Conservation (phyloP, 2,329 filamentous ascomycete species). For the Exophiala sideris region DNA sequence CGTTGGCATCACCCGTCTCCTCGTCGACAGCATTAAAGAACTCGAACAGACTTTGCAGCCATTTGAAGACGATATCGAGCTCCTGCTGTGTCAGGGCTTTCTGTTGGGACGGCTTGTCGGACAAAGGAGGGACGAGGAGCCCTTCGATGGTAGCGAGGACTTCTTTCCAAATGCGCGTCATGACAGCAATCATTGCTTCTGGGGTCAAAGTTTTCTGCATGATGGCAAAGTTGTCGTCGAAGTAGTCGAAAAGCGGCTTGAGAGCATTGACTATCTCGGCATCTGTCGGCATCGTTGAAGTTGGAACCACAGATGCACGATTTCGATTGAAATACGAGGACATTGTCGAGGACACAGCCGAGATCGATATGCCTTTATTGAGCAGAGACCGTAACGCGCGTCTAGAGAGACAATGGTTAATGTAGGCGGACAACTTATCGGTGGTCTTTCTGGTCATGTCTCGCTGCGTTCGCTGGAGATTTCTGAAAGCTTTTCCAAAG, state of each 20-base stretch:
- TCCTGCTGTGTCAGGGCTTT: slow-evolving; percentile 80
- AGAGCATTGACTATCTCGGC: slow-evolving; percentile 77
- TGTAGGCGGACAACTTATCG: slow-evolving; percentile 95
- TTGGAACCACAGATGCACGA: slow-evolving; percentile 36
- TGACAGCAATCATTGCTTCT: slow-evolving; percentile 96
- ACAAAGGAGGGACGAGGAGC: slow-evolving; percentile 86
- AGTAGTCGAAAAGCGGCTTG: slow-evolving; percentile 84
- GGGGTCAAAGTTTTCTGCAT: slow-evolving; percentile 97
- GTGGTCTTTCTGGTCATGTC: slow-evolving; percentile 99
- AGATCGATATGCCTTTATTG: slow-evolving; percentile 67
- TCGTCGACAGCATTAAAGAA: slow-evolving; percentile 96
- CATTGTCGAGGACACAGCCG: slow-evolving; percentile 72
- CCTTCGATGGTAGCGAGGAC: slow-evolving; percentile 87
- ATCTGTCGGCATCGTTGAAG: slow-evolving; percentile 58
- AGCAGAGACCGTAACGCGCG: slow-evolving; percentile 74
- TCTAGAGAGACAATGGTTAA: slow-evolving; percentile 80
- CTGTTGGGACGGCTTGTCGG: slow-evolving; percentile 88
- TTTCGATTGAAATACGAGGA: slow-evolving; percentile 61
- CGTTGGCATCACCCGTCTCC: slow-evolving; percentile 74
- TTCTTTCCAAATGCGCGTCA: slow-evolving; percentile 98
- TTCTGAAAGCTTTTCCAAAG: slow-evolving; percentile 94
- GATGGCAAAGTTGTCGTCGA: slow-evolving; percentile 97
- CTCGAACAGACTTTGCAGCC: slow-evolving; percentile 83
- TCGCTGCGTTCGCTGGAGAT: slow-evolving; percentile 89
- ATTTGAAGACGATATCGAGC: slow-evolving; percentile 90